These are phyloP conservation scores for Alternaria alternata DNA, from an alignment of 2,329 filamentous ascomycete species.

Conservation along the genomic window DNA sequence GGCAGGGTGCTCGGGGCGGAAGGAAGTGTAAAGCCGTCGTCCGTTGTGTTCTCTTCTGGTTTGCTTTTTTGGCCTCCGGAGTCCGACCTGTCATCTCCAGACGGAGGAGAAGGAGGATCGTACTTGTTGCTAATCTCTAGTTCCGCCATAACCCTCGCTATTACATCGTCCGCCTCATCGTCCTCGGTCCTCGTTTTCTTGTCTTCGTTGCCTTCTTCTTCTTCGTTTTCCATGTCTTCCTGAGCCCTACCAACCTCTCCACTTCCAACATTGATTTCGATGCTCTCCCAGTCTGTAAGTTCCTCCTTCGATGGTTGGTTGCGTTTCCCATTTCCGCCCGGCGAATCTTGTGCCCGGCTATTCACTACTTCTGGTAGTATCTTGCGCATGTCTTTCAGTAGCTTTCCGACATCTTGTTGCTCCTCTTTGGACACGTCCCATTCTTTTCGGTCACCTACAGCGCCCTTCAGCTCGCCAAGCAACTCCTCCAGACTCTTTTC, in stretches of 20 bases:
- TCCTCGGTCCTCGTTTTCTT: slow-evolving; percentile 43
- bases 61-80: slow-evolving; percentile 14
- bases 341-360: slow-evolving; percentile 13
- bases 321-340: slow-evolving; percentile 9
- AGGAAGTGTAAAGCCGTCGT: slow-evolving; percentile 48
- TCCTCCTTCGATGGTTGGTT: slow-evolving; percentile 18
- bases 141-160: slow-evolving; percentile 57
- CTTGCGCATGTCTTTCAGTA: slow-evolving; percentile 53
- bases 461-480: slow-evolving; percentile 51
- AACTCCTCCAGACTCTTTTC: slow-evolving; percentile 59
- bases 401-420: slow-evolving; percentile 50
- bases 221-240: slow-evolving; percentile 28
- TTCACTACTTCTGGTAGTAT: slow-evolving; percentile 49
- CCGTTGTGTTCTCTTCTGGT: slow-evolving; percentile 13
- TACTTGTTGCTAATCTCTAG: slow-evolving; percentile 55
- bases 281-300: slow-evolving; percentile 43
- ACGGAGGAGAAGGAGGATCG: slow-evolving; percentile 32
- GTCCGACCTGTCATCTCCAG: slow-evolving; percentile 24
- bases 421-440: slow-evolving; percentile 54
- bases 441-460: slow-evolving; percentile 43
- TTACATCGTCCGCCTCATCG: slow-evolving; percentile 56
- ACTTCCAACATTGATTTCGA: slow-evolving; percentile 42
- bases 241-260: slow-evolving; percentile 30
- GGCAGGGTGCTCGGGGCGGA: slow-evolving; percentile 52
- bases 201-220: slow-evolving; percentile 18